phyloP scores from a whole-genome alignment of 352 stramenopile species.

The Globisporangium splendens region DNA sequence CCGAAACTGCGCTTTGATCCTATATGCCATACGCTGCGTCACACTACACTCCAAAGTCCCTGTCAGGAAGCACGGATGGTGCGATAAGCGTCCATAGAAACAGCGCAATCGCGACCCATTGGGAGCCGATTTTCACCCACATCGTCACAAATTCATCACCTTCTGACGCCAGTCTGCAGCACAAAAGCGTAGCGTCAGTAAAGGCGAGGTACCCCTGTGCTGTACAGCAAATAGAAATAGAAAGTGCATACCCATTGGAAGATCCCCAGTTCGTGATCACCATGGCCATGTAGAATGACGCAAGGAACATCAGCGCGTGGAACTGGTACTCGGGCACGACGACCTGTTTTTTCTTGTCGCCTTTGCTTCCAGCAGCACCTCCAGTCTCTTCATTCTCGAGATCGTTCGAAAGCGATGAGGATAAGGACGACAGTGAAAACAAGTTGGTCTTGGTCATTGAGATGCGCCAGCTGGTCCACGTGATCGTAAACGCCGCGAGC shows the following conservation, averaged over 20 bases:
- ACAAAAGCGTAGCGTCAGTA: no score
- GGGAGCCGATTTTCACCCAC: conserved; percentile 93
- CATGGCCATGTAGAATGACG: conserved; percentile 82
- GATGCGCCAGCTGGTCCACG: conserved; percentile 63
- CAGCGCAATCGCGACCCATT: conserved; percentile 89
- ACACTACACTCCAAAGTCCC: conserved; percentile 74
- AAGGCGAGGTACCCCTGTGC: no score
- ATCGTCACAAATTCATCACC: conserved; percentile 81
- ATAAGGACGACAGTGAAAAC: conserved; percentile 36
- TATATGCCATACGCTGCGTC: not conserved
- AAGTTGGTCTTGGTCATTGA: conserved; percentile 59
- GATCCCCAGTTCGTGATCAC: conserved; percentile 77
- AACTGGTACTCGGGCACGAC: conserved; percentile 69
- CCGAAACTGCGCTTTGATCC: no score
- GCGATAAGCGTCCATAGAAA: conserved; percentile 95
- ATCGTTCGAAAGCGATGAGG: conserved; percentile 2
- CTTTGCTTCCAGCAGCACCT: not conserved
- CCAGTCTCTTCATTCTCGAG: conserved; percentile 11
- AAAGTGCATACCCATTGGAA: conserved; percentile 37
- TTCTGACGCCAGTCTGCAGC: conserved; percentile 14
- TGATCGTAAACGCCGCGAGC: conserved; percentile 44
- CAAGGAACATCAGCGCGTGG: conserved; percentile 69
- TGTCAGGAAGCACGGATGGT: conserved; percentile 87
- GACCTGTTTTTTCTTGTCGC: conserved; percentile 5
- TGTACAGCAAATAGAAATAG: no score